Evolutionary conservation across 78 protist genomes (phyloP), one percentile per base, ranked within the genome.

Genomic region (Polysphondylium violaceum): DNA sequence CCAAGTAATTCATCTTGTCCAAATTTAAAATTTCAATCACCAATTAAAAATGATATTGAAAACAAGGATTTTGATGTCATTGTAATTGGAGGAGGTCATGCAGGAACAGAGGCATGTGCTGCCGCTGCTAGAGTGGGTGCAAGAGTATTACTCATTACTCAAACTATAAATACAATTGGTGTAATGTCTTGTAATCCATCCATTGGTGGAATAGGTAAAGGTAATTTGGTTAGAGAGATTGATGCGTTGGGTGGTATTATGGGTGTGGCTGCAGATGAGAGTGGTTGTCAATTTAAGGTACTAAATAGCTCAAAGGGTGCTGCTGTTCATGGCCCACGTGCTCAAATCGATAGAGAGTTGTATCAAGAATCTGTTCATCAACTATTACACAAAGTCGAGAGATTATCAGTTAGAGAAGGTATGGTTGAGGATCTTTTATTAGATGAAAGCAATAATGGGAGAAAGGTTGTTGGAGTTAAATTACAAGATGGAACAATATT

Each of bases 191-290:
- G 99, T 92, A 98, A 98, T 86, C 99, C 99, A 43, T 93, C 98
- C 7, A 96, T 98, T 38, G 99, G 99, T 31, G 99, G 99, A 27
- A 53, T 97, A n/a, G 99, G 99, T 23, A 98, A 98, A 53, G 98
- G 99, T 14, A 76, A 81, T 33, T 79, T 98, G 63, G 96, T 98
- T 38, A 83, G 95, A 12, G 99, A 97, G 38, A 73, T 98, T 17
- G 99, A 98, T 59, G 99, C 99, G 16, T 59, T 98, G 3, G 99
- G 92, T 51, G 99, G 99, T 27, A 40, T 97, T 31, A 93, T 95
- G 96, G 95, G 95, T 1, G 25, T 64, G 8, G 95, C 87, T 2
- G 95, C 96, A 0, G 98, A 96, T 27, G 74, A 56, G 21, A 27
- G 58, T 47, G 90, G 90, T 47, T 75, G 86, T 68, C 90, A 79